These are phyloP conservation scores for Chromera velia DNA, from an alignment of 73 alveolate genomes.

Conservation along the genomic window DNA sequence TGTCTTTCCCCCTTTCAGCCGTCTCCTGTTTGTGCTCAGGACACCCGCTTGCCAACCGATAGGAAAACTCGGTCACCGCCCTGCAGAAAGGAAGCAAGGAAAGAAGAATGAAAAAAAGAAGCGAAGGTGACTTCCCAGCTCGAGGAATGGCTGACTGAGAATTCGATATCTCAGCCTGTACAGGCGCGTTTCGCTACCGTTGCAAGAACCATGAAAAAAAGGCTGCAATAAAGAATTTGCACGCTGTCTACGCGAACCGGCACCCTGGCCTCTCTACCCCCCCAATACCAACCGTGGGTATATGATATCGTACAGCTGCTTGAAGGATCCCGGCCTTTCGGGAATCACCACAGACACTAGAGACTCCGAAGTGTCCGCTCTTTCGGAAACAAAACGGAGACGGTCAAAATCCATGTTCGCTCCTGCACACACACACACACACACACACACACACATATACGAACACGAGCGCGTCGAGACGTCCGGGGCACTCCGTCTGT, in stretches of 20 bases:
- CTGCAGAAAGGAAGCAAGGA: background rate
- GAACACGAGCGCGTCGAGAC: no score
- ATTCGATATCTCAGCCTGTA: no score
- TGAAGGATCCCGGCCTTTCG: slow-evolving; percentile 15
- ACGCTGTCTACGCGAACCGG: no score
- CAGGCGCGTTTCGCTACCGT: no score
- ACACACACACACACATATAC: no score
- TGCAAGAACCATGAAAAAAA: no score
- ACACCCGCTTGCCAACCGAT: background rate
- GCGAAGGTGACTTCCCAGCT: background rate
- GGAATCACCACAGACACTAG: slow-evolving; percentile 2
- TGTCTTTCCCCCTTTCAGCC: no score
- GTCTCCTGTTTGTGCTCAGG: background rate
- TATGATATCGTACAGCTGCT: slow-evolving; percentile 19
- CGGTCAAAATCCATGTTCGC: slow-evolving; percentile 11
- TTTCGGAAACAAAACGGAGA: slow-evolving; percentile 41
- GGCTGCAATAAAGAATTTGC: no score
- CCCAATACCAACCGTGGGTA: slow-evolving; percentile 47
- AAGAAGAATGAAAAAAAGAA: background rate
- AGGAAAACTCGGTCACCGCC: background rate
- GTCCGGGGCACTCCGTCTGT: no score
- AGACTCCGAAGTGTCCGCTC: slow-evolving; percentile 44
- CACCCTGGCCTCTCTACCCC: no score
- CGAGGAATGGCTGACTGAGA: background rate
- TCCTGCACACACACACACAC: background rate